Base-by-base conservation (phyloP, 2,329 filamentous ascomycete species). In the Coniella lustricola region DNA sequence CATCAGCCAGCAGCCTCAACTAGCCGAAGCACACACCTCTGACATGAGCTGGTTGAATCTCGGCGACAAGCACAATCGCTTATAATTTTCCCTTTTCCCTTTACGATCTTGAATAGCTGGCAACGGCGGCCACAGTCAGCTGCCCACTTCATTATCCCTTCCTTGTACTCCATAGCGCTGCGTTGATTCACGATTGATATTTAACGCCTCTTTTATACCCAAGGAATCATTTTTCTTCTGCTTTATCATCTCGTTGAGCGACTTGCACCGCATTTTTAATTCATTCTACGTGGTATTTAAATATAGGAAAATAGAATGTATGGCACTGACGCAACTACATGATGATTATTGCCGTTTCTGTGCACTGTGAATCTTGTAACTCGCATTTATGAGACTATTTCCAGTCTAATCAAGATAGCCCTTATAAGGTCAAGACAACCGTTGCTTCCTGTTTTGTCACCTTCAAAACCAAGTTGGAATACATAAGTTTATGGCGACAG, bases 1-100 rank as follows among this genome's bases (percentile, higher is more conserved):
- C 37, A 61, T 73, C 49, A 75, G 69, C 60, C 66, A 64, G 44
- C 73, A 76, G 55, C 73, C 74, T 16, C 75, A 76, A 56, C 67
- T 78, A 25, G 64, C 68, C 18, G 73, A 68, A 64, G 70, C 76
- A 41, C 63, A 71, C 21, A 70, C 69, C 7, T 75, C 74, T 44
- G 86, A 90, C 63, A 87, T 90, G 83, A 87, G 84, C 66, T 90
- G 86, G 86, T 67, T 90, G 54, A 89, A 90, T 60, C 72, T 90
- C 16, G 82, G 33, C 59, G 60, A 34, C 55, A 60, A 20, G 52
- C 45, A 39, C 14, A 17, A 51, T 13, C 51, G 40, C 48, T 34
- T 40, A 14, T 53, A 42, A 53, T 50, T 17, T 9, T 33, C 35
- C n/a, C n/a, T n/a, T n/a, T n/a, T n/a, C n/a, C n/a, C n/a, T n/a